Evolutionary conservation across 441 rosid genomes (phyloP), one percentile per base, ranked within the genome.

Genomic region (Gossypium trilobum): DNA sequence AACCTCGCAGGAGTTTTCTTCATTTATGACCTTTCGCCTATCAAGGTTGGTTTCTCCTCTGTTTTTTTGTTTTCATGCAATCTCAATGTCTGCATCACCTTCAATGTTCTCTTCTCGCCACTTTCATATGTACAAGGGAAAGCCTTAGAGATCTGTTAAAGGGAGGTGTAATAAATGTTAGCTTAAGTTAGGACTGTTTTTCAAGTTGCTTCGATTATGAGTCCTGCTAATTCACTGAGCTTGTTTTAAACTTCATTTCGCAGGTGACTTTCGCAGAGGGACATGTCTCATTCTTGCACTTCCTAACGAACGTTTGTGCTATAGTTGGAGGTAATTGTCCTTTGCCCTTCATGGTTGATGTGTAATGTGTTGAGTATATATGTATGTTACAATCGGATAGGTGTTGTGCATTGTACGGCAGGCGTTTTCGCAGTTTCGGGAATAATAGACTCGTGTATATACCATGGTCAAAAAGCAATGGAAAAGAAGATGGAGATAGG

Each of bases 401-500:
- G 42, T 7, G 10, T 7, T 36, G 42, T 36, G 42, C 42, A 36
- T 36, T 36, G 42, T 36, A 36, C 42, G 42, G 69, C 86, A 92
- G 97, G 97, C 62, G 87, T 94, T 66, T 94, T 90, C 84, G 88
- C 97, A 0, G 91, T 94, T 55, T 94, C 99, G 5, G 97, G 96
- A 74, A 92, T 94, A 80, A 72, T 94, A 71, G 99, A 94, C 81
- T 80, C 99, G 52, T 90, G 92, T 72, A 59, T 94, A 74, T 94
- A 92, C 73, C 97, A 94, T 75, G 97, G 99, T 68, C 97, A 94
- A 72, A 92, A 63, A 85, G 96, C 93, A 79, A 92, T 94, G 79
- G 89, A 88, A 87, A 94, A 94, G 89, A 94, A 94, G 87, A 94
- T 92, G 85, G 97, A 92, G 79, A 82, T 94, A 1, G 99, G 99